Conservation (phyloP, 441 rosid species). For the Populus trichocarpa region DNA sequence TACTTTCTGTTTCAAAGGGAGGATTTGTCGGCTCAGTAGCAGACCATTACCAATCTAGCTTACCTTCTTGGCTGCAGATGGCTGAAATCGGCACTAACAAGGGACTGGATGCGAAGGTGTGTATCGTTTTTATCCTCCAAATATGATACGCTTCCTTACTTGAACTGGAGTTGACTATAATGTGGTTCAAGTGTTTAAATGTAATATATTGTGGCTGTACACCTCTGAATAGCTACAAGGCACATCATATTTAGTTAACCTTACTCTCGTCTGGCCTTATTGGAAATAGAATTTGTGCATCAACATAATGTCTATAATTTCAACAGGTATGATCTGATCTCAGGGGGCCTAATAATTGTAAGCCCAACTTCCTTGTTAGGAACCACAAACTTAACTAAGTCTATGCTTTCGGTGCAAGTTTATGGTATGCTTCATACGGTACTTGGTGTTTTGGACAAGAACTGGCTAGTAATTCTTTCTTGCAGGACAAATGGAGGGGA, state of each 20-base stretch:
- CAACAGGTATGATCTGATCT: background rate
- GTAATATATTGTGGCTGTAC: background rate
- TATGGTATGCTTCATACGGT: background rate
- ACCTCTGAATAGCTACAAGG: background rate
- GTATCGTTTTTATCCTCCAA: slow-evolving; percentile 11
- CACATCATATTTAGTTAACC: background rate
- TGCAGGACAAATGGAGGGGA: background rate
- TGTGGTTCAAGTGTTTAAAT: background rate
- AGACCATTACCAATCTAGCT: slow-evolving; percentile 45
- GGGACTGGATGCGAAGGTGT: slow-evolving; percentile 42
- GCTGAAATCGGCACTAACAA: slow-evolving; percentile 37
- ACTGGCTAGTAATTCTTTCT: background rate
- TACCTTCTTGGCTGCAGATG: slow-evolving; percentile 63
- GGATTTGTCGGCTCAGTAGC: slow-evolving; percentile 35
- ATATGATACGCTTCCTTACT: slow-evolving; percentile 3
- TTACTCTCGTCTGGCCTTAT: background rate
- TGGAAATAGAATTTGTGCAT: background rate
- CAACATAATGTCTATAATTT: background rate
- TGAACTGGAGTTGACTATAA: background rate
- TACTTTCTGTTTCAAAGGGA: slow-evolving; percentile 33
- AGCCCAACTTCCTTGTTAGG: background rate
- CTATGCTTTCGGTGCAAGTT: background rate
- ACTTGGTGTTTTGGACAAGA: background rate
- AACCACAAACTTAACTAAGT: background rate
- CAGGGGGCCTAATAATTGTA: background rate